Evolutionary conservation across 441 rosid genomes (phyloP).

Genomic region (Gossypium lobatum): DNA sequence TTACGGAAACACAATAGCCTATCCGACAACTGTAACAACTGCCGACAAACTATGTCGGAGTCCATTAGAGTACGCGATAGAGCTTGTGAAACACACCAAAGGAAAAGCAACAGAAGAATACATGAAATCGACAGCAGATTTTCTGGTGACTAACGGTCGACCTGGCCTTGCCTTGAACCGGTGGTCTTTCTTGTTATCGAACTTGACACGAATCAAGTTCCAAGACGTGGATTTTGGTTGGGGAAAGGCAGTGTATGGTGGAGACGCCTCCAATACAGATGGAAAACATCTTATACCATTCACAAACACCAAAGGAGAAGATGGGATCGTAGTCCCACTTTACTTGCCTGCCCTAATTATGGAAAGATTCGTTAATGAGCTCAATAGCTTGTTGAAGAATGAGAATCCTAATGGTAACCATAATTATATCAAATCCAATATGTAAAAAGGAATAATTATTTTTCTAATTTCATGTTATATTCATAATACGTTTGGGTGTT

Average conservation of each 20-base stretch:
- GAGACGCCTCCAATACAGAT: background rate
- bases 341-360: conserved; percentile 19
- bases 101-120: conserved; percentile 15
- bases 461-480: no score
- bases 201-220: background rate
- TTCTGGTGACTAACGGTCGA: conserved; percentile 25
- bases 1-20: background rate
- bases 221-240: conserved; percentile 6
- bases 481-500: no score
- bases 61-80: conserved; percentile 16
- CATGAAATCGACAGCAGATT: conserved; percentile 27
- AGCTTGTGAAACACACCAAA: conserved; percentile 11
- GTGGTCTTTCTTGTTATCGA: background rate
- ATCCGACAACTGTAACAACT: background rate
- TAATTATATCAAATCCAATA: background rate
- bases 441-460: background rate
- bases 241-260: conserved; percentile 6
- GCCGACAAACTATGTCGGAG: background rate
- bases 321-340: background rate
- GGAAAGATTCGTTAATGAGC: conserved; percentile 32
- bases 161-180: background rate
- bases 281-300: background rate
- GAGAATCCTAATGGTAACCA: background rate
- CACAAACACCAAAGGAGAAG: conserved; percentile 1
- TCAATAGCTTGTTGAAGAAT: background rate